phyloP scores from a whole-genome alignment of 2,329 filamentous ascomycete species.

The Fusarium nisikadoi region DNA sequence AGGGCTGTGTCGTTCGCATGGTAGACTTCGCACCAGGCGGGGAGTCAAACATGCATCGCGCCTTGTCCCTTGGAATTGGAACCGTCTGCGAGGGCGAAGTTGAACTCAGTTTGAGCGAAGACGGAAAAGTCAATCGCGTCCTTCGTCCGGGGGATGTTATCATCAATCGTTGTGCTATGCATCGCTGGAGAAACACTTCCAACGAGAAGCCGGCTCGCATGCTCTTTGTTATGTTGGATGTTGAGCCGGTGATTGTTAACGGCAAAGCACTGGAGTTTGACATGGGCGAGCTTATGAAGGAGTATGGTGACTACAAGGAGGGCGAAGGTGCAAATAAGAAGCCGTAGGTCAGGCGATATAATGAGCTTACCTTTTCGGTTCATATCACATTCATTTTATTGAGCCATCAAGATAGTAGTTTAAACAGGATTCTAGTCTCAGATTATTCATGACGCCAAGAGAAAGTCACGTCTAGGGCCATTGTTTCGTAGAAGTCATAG shows the following conservation, averaged over 20 bases:
- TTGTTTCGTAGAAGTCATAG: rapidly evolving
- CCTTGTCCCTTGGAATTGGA: background rate
- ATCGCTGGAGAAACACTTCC: background rate
- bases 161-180: background rate
- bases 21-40: background rate
- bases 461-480: rapidly evolving
- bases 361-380: background rate
- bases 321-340: background rate
- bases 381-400: background rate
- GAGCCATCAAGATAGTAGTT: background rate
- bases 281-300: background rate
- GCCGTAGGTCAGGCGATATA: background rate
- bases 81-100: background rate
- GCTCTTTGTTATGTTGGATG: background rate
- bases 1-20: background rate
- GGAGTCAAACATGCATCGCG: background rate
- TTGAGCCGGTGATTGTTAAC: background rate
- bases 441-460: rapidly evolving
- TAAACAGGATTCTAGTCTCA: rapidly evolving
- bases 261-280: background rate
- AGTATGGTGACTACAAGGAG: background rate
- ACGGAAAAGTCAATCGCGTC: background rate
- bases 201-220: background rate
- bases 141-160: background rate
- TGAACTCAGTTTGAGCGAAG: background rate